These are phyloP conservation scores for Phaeosphaeriaceae sp. DNA, from an alignment of 2,329 filamentous ascomycete genomes.

Conservation along the genomic window DNA sequence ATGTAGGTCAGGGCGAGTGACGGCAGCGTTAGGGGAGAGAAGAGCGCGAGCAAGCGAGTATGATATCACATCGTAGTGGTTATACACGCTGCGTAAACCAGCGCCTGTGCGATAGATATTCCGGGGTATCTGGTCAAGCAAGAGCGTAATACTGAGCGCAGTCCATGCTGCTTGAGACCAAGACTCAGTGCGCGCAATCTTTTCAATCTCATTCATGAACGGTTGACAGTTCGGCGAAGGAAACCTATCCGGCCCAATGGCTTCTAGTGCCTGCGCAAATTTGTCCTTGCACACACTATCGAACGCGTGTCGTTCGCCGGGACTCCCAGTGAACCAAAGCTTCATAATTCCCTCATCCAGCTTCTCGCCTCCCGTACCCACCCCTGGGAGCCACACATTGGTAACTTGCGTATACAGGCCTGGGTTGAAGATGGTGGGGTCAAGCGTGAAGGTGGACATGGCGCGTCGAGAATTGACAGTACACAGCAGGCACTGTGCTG, in stretches of 20 bases:
- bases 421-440: conserved; percentile 50
- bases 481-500: conserved; percentile 7
- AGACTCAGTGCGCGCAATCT: conserved; percentile 20
- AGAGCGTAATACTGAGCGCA: conserved; percentile 59
- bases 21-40: conserved; percentile 29
- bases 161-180: conserved; percentile 40
- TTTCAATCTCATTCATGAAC: conserved; percentile 44
- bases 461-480: conserved; percentile 17
- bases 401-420: conserved; percentile 46
- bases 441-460: conserved; percentile 46
- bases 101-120: conserved; percentile 63
- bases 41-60: conserved; percentile 52
- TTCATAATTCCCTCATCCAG: conserved; percentile 32
- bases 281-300: conserved; percentile 44
- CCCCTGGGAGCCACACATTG: conserved; percentile 49
- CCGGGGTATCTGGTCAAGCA: conserved; percentile 69
- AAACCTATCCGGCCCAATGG: conserved; percentile 45
- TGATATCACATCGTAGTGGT: conserved; percentile 63
- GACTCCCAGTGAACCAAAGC: conserved; percentile 48
- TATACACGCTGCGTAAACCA: conserved; percentile 57
- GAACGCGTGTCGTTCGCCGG: conserved; percentile 44
- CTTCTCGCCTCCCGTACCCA: conserved; percentile 32
- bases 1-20: conserved; percentile 37
- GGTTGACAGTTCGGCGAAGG: conserved; percentile 44
- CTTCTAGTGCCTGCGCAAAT: conserved; percentile 45